phyloP scores from a whole-genome alignment of 805 yeast species.

The Millerozyma miso region DNA sequence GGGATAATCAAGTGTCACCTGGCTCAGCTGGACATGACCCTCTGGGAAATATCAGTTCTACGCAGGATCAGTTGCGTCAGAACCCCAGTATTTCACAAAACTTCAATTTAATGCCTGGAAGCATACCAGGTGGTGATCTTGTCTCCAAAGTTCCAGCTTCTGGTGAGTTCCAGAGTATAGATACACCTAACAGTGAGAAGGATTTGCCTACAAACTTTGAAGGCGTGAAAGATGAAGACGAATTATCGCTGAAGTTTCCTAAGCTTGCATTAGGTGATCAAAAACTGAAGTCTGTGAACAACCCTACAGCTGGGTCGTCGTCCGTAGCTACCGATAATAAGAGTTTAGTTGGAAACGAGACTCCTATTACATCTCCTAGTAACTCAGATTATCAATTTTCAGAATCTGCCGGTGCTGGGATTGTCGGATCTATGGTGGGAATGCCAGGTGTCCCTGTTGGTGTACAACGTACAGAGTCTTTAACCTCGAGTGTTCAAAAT shows the following conservation, averaged over 20 bases:
- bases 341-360: conserved; percentile 29
- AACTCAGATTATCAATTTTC: conserved; percentile 46
- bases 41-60: neutral
- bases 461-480: conserved; percentile 66
- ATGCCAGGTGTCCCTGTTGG: conserved; percentile 43
- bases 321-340: conserved; percentile 22
- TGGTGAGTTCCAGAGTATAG: neutral
- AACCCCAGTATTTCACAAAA: neutral
- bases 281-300: conserved; percentile 12
- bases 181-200: neutral
- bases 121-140: neutral
- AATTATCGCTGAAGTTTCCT: conserved; percentile 25
- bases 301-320: conserved; percentile 33
- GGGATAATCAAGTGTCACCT: neutral
- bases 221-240: conserved; percentile 3
- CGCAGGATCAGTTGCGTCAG: neutral
- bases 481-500: conserved; percentile 87
- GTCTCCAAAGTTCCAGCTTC: neutral
- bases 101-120: neutral
- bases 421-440: conserved; percentile 38
- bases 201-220: no score
- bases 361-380: conserved; percentile 47
- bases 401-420: conserved; percentile 27
- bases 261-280: conserved; percentile 26
- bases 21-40: neutral